Evolutionary conservation across 805 yeast species (phyloP), one percentile per base, ranked within the genome.

Genomic region (Suhomyces sp.): DNA sequence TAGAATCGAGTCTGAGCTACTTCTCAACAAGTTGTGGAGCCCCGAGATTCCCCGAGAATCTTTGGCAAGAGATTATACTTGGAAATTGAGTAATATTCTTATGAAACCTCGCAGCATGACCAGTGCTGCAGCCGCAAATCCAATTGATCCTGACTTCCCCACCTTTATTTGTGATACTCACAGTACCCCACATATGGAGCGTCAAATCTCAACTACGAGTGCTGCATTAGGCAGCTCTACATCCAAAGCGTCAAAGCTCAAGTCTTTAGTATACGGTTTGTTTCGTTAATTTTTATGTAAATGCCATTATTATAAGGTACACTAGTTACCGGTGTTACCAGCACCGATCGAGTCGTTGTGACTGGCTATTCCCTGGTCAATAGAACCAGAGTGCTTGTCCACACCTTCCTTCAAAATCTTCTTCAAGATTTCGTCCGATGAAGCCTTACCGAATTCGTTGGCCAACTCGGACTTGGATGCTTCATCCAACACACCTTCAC

Each of bases 401-500:
- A 73, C 66, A 42, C 96, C 96, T n/a, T 81, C 71, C 40, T 71
- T 71, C 54, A 89, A 62, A 48, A 90, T 87, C 48, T 69, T 64
- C 51, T 79, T 78, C 52, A 90, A 78, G n/a, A 81, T 77, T 26
- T 81, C 85, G 50, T 86, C 89, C 3, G 67, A 62, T 41, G 71
- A 73, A 47, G 77, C 71, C 24, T 80, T 73, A 27, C 91, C 93
- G 58, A 90, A 90, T 62, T 89, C 94, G 57, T 80, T 80, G 48
- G 77, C 78, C 40, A 90, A 65, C 54, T 85, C 87, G 17, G 75
- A 72, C 52, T 82, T 79, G 6, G 93, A 86, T 2, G 93, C 96
- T 61, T 82, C 85, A 49, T 86, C 88, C 24, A 87, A 65, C 7
- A 79, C 77, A 52, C 96, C 96, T 60, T 83, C 88, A 3, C 83